Base-by-base conservation (phyloP, 306 rosid genomes). In the Psophocarpus tetragonolobus region DNA sequence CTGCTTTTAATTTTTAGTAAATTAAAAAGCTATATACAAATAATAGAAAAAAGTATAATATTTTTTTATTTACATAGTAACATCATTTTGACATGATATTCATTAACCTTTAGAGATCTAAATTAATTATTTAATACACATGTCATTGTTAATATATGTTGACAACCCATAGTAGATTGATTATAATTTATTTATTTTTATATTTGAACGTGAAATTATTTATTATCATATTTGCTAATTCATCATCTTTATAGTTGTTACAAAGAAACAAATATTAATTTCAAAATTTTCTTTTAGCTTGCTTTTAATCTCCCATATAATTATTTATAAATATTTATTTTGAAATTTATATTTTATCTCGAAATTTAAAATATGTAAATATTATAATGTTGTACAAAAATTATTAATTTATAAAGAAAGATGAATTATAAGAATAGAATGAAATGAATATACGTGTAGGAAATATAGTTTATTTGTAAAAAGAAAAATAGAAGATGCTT, bases 401-500 rank as follows among this genome's bases (percentile, higher is more conserved):
- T 58, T 27, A 57, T 4, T 26, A 4, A 5, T 58, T 14, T 3
- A 30, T 15, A 13, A 57, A 12, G 3, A n/a, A 30, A 13, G 2
- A 27, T 60, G 6, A 2, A 27, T 14, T 14, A 58, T 57, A 56
- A 24, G 18, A 17, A 41, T 41, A 15, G 2, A 51, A 7, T 0
- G 7, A 51, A 18, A 8, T 7, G 8, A 17, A 48, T 51, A 23
- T 23, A 23, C 2, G 21, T 6, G 0, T 35, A 26, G 8, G 1
- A 27, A 11, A 57, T 27, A 56, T 24, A 1, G 0, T 54, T 54
- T 10, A 57, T 12, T 57, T 24, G 17, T 4, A 0, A 9, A 36
- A 64, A 36, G 0, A 8, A 17, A 42, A 35, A 35, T 74, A 60
- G 66, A 66, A 76, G 81, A 85, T 83, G 62, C 75, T 56, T 69